Percentiles rank a stretch among this genome's conserved stretches.
phyloP scores from a whole-genome alignment of 179 eudicot species.

The Patellifolia procumbens region DNA sequence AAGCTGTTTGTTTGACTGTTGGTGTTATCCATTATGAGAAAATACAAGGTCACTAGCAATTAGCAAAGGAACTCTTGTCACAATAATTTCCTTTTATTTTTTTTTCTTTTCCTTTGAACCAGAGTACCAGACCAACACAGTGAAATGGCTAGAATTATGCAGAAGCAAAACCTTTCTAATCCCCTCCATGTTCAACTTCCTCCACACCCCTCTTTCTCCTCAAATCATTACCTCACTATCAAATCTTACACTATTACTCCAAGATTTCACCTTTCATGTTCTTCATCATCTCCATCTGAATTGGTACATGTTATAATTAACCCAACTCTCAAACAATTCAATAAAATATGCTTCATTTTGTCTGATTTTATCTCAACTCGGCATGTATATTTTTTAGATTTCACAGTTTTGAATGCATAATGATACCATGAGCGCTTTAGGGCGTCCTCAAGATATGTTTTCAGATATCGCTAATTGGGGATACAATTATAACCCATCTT shows the following conservation, averaged over 20 bases:
- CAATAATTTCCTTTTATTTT: background rate
- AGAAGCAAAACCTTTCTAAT: constrained; percentile 6
- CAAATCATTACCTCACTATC: constrained; percentile 4
- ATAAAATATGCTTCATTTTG: background rate
- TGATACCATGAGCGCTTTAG: too few relatives aligned
- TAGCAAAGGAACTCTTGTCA: background rate
- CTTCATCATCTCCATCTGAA: constrained; percentile 29
- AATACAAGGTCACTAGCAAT: background rate
- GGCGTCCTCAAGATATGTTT: too few relatives aligned
- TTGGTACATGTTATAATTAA: constrained; percentile 17
- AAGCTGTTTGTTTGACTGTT: background rate
- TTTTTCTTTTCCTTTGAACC: background rate
- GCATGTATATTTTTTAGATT: too few relatives aligned
- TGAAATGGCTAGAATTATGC: constrained; percentile 20
- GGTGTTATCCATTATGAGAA: background rate
- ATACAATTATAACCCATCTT: too few relatives aligned
- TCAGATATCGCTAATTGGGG: too few relatives aligned
- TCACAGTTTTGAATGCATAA: too few relatives aligned
- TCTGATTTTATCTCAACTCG: too few relatives aligned
- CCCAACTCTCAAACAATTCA: background rate
- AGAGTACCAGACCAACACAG: too few relatives aligned
- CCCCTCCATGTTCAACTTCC: constrained; percentile 16
- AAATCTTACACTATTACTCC: constrained; percentile 22
- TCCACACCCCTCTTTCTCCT: constrained; percentile 5
- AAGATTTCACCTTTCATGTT: constrained; percentile 26